Conservation (phyloP, 768 basidiomycete genomes). For the Serendipita indica region DNA sequence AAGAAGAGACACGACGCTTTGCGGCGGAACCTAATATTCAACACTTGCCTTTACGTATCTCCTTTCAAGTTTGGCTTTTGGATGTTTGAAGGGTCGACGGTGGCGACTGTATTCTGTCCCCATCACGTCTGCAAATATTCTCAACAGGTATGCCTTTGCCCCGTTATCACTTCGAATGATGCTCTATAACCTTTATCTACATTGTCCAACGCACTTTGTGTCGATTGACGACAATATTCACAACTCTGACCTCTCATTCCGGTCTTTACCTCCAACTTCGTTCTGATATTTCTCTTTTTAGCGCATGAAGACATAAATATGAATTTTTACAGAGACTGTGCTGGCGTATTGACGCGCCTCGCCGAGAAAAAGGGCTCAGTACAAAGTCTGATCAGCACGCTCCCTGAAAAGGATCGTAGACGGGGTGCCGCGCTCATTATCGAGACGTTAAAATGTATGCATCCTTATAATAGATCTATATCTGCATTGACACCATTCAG, state of each 20-base stretch:
- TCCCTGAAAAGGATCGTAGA: conserved; percentile 61
- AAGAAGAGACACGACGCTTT: not conserved
- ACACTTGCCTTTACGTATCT: not conserved
- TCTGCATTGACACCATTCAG: not conserved
- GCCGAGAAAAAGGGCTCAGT: conserved; percentile 86
- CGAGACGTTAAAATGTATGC: conserved; percentile 86
- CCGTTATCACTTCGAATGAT: conserved; percentile 38
- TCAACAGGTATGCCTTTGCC: too few relatives aligned
- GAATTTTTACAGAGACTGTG: conserved; percentile 95
- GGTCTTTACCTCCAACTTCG: not conserved
- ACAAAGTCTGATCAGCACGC: conserved; percentile 60
- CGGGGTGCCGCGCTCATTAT: conserved; percentile 78
- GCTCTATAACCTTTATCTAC: conserved; percentile 61
- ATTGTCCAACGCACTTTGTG: conserved; percentile 53
- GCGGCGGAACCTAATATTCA: not conserved
- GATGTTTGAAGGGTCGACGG: too few relatives aligned
- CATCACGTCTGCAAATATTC: too few relatives aligned
- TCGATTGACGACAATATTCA: conserved; percentile 34
- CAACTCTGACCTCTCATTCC: conserved; percentile 16
- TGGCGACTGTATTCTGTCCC: too few relatives aligned
- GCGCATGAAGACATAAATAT: conserved; percentile 31
- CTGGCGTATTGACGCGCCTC: conserved; percentile 66
- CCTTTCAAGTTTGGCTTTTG: not conserved
- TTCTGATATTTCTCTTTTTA: not conserved
- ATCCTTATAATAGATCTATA: not conserved